phyloP scores from a whole-genome alignment of 1,139 yeast genomes.

The Candida buenavistaensis region DNA sequence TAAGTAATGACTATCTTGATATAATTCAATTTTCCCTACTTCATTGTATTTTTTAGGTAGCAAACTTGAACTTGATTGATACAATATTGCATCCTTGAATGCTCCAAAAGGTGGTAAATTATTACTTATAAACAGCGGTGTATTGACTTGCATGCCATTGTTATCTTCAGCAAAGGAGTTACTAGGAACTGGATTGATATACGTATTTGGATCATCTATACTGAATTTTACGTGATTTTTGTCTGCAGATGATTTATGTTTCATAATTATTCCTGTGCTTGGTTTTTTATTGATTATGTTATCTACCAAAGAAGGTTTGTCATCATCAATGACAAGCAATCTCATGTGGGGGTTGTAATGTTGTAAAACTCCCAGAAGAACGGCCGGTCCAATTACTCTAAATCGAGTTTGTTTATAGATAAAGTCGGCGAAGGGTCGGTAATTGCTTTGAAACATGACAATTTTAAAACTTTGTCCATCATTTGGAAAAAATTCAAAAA shows the following conservation, averaged over 20 bases:
- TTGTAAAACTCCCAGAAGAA: conserved; percentile 29
- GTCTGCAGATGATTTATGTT: conserved; percentile 11
- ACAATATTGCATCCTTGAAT: conserved; percentile 31
- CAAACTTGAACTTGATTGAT: conserved; percentile 16
- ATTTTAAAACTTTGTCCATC: conserved; percentile 21
- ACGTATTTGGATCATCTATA: conserved; percentile 14
- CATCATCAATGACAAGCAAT: conserved; percentile 34
- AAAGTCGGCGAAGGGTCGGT: conserved; percentile 44
- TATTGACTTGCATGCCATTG: conserved; percentile 1
- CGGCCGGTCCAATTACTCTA: conserved; percentile 39
- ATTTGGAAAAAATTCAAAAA: conserved; percentile 17
- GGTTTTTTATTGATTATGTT: conserved; percentile 30
- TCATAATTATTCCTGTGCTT: conserved; percentile 28
- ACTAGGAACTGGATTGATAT: conserved; percentile 34
- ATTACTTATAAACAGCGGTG: conserved; percentile 26
- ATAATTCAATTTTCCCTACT: conserved; percentile 35
- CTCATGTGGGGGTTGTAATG: conserved; percentile 37
- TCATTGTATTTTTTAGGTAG: conserved; percentile 39
- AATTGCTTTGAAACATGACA: conserved; percentile 36
- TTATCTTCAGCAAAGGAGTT: conserved; percentile 15
- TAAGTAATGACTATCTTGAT: conserved; percentile 25
- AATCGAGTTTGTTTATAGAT: conserved; percentile 38
- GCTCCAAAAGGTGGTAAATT: conserved; percentile 44
- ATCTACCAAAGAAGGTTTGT: conserved; percentile 40
- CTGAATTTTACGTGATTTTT: conserved; percentile 7